Conservation (phyloP, 352 stramenopile genomes). For the Phytophthora boehmeriae region DNA sequence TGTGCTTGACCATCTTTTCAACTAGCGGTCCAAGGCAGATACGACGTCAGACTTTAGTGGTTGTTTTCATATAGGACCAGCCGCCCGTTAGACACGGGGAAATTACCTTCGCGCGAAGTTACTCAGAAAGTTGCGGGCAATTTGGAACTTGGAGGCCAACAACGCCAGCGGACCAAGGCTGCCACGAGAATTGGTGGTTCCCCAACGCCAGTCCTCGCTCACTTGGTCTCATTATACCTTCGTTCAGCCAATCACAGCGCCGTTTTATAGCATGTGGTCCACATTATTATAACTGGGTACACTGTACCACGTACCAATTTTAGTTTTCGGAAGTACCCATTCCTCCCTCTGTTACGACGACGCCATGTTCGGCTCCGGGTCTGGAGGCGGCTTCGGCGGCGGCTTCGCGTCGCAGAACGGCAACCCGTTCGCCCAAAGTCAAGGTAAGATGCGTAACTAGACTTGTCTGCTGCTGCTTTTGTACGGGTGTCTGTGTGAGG, state of each 20-base stretch:
- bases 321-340: neutral
- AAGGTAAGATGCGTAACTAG: constrained; percentile 42
- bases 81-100: neutral
- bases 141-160: constrained; percentile 83
- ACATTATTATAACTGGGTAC: constrained; percentile 10
- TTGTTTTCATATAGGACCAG: neutral
- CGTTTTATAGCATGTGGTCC: constrained; percentile 2
- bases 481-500: constrained; percentile 7
- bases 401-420: constrained; percentile 24
- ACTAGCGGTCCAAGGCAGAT: constrained; percentile 41
- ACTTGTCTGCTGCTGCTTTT: constrained; percentile 7
- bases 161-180: constrained; percentile 34
- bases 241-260: constrained; percentile 51
- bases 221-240: constrained; percentile 66
- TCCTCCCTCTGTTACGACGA: neutral
- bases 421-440: constrained; percentile 44
- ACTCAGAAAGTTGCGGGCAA: constrained; percentile 90
- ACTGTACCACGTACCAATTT: constrained; percentile 19
- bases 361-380: constrained; percentile 45
- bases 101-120: constrained; percentile 76
- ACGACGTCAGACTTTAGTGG: neutral
- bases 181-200: constrained; percentile 80
- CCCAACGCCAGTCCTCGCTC: constrained; percentile 75
- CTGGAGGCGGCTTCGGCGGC: constrained; percentile 28
- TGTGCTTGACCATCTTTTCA: constrained; percentile 98